Evolutionary conservation across 768 basidiomycete species (phyloP), one percentile per base, ranked within the genome.

Genomic region (Rhodosporidiobolus sp.): DNA sequence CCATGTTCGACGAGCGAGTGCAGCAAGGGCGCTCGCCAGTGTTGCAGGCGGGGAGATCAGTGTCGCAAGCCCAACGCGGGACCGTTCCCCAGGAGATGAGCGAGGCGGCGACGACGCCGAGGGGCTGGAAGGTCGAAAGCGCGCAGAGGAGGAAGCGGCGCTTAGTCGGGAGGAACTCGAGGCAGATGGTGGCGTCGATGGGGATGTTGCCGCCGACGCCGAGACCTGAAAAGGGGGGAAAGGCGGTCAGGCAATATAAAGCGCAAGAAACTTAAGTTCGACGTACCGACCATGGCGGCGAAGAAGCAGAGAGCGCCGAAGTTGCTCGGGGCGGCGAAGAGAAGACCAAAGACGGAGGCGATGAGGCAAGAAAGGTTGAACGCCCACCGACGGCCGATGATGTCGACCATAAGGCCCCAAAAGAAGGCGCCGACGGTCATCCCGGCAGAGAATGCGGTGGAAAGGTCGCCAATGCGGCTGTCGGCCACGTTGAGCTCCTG

Each of bases 181-280:
- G 80, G 8, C 63, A 55, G 77, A 83, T 82, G 24, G 80, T 78
- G 0, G 82, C 80, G 70, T 83, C 82, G 73, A 82, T 81, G n/a
- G 83, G 83, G 55, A 83, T 82, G 76, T 83, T 82, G 12, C 82
- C 82, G 24, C 82, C 82, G 34, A 80, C 77, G 35, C 81, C 81
- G 65, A 82, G 63, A 24, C 65, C 38, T 43, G 38, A 43, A 43
- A 43, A 14, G 38, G 7, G 38, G 14, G 38, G 38, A 43, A 43
- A 43, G 38, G 38, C 38, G 8, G n/a, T n/a, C n/a, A n/a, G n/a
- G 38, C 8, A 43, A 43, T 7, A 43, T 43, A 7, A 43, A 14
- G 14, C 7, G 38, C 7, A 43, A 14, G 38, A 43, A 43, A 14
- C 38, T 43, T 14, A 14, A 43, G n/a, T n/a, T n/a, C n/a, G n/a